Evolutionary conservation across 1,284 basidiomycete genomes (phyloP), one percentile per base, ranked within the genome.

Genomic region (Volvariella surrecta): DNA sequence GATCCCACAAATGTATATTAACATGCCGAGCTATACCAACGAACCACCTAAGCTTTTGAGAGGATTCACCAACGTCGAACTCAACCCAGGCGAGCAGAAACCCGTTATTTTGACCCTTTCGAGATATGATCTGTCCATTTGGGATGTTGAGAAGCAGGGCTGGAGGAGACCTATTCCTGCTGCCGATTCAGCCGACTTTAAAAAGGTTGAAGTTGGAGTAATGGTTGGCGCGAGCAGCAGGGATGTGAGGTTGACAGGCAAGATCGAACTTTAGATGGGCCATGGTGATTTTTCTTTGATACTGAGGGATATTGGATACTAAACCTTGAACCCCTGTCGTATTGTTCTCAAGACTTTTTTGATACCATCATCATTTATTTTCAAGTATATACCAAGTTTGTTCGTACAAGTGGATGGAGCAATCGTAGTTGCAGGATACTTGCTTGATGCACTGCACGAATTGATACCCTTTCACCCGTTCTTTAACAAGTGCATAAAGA

Each of bases 1-100:
- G 73, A 68, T 74, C n/a, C 76, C 79, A 1, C 82, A 84, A 58
- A 57, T 85, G 3, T 86, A 85, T 57, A 43, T 83, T 10, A 69
- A 76, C 52, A 73, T 76, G 54, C 77, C 79, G 0, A 44, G 66
- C 0, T 74, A 71, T 0, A 66, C 79, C 1, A 66, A 66, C 13
- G 73, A 79, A 46, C 79, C 82, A 1, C 82, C 82, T 0, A 71
- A 70, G 7, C 54, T 82, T 40, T 61, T 86, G 24, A 76, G 73
- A 53, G 82, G 82, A 3, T 86, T 86, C 59, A 76, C 74, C n/a
- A 65, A 79, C 47, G 58, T 79, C 8, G 67, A 68, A 18, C 50
- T 82, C 0, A 46, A 54, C 0, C 66, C 77, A 1, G 74, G 74
- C 0, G 57, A 76, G 48, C 70, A 60, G 10, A 58, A 56, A 45